Evolutionary conservation across 2,329 filamentous ascomycete species (phyloP), one percentile per base, ranked within the genome.

Genomic region (Calonectria hawksworthii): DNA sequence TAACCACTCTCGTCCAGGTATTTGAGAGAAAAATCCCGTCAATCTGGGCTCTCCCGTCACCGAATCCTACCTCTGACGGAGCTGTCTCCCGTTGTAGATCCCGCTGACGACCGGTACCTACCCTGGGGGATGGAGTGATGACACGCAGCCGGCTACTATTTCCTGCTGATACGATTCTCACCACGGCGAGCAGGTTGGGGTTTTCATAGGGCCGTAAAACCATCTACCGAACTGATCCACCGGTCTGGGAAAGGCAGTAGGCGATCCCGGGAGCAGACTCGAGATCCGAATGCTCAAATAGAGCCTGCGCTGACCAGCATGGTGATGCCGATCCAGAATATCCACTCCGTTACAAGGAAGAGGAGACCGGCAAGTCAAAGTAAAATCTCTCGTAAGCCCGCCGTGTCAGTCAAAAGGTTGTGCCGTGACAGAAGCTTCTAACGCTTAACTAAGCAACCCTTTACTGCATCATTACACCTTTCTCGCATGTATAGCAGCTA

Each of bases 341-440:
- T 38, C 16, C 34, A 21, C n/a, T 23, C n/a, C 23, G 8, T n/a
- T n/a, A 16, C 10, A n/a, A 4, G 54, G 5, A 21, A 41, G 16
- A 26, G 23, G 56, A 26, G 34, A 36, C 47, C 32, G 30, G 30
- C 64, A 65, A 50, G 47, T 32, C 44, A 50, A 51, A 36, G 64
- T 51, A 67, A 52, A 67, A 51, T 67, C 64, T 67, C 64, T 52
- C 64, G 64, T 67, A 51, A 67, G 64, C 56, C 56, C 34, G 13
- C 32, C 5, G 54, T 10, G n/a, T 38, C 30, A 54, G 23, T 36
- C n/a, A 23, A 61, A 61, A 38, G 18, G 34, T 16, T 41, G 14
- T 23, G 13, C 16, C 23, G 28, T 21, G 41, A n/a, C 10, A 28
- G 56, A 41, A 36, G 34, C 23, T 23, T 18, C 18, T 38, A 14